phyloP scores from a whole-genome alignment of 148 eudicot genomes.

The Rhododendron vialii region DNA sequence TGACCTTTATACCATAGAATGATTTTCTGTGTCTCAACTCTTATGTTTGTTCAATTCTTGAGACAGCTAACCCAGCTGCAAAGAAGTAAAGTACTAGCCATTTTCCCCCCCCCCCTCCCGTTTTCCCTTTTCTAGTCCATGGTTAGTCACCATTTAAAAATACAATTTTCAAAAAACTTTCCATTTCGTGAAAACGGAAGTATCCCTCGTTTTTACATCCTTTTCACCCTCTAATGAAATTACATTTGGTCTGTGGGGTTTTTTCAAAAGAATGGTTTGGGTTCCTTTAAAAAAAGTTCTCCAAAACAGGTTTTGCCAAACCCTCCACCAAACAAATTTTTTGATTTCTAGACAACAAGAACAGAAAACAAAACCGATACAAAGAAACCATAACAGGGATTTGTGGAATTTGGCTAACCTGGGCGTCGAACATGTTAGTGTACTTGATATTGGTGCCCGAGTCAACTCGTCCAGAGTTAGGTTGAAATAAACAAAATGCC shows the following conservation, averaged over 20 bases:
- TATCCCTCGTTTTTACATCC: neutral
- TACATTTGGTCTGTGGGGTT: neutral
- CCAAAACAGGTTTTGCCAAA: neutral
- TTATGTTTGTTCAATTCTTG: too few species aligned
- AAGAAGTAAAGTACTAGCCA: too few species aligned
- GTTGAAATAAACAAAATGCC: slow-evolving; percentile 72
- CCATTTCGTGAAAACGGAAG: neutral
- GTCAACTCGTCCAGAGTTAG: slow-evolving; percentile 77
- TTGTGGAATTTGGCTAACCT: slow-evolving; percentile 26
- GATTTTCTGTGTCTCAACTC: too few species aligned
- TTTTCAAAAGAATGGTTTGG: neutral
- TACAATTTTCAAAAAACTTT: neutral
- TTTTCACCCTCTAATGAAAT: neutral
- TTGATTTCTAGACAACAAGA: neutral
- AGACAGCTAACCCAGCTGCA: neutral
- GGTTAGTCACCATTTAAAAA: too few species aligned
- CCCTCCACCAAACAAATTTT: neutral
- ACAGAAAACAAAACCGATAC: neutral
- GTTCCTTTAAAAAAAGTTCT: neutral
- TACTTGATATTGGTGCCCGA: slow-evolving; percentile 66
- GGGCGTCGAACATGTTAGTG: slow-evolving; percentile 93
- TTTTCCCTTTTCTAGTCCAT: too few species aligned
- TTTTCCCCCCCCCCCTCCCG: too few species aligned
- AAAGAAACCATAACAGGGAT: neutral
- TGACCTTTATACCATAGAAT: too few species aligned